phyloP scores from a whole-genome alignment of 345 rosid species.

The Melaleuca quinquenervia region DNA sequence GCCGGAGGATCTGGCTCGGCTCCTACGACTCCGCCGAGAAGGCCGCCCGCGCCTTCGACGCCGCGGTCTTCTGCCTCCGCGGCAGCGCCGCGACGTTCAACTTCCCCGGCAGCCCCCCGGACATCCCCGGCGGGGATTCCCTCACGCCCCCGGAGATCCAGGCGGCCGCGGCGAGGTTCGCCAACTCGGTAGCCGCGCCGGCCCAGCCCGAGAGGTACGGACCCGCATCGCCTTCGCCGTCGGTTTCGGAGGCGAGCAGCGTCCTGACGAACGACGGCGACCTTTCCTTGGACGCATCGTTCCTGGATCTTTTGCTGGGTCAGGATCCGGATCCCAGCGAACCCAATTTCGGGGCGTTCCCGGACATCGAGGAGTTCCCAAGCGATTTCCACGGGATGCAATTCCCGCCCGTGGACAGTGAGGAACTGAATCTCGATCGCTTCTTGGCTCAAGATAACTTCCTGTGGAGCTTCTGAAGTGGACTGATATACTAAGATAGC shows the following conservation, averaged over 20 bases:
- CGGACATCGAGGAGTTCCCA: constrained; percentile 2
- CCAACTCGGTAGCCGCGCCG: background rate
- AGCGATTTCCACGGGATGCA: background rate
- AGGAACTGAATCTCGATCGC: background rate
- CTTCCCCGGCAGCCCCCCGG: constrained; percentile 9
- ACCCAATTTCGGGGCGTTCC: background rate
- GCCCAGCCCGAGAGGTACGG: background rate
- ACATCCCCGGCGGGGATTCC: background rate
- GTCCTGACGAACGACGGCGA: background rate
- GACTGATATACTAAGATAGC: background rate
- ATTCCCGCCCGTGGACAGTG: background rate
- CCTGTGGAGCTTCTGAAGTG: constrained; percentile 1
- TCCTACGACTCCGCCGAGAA: constrained; percentile 12
- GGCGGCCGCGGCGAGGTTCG: constrained; percentile 3
- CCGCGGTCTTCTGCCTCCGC: constrained; percentile 11
- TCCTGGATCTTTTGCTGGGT: background rate
- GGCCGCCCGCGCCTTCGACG: constrained; percentile 19
- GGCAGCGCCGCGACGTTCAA: constrained; percentile 8
- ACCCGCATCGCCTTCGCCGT: background rate
- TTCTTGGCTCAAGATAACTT: background rate
- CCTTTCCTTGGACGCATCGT: background rate
- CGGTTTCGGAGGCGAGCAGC: background rate
- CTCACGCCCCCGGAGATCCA: constrained; percentile 5
- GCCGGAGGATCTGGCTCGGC: constrained; percentile 11
- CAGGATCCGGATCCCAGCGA: background rate